Conservation (phyloP, 805 yeast genomes). For the Priceomyces haplophilus region DNA sequence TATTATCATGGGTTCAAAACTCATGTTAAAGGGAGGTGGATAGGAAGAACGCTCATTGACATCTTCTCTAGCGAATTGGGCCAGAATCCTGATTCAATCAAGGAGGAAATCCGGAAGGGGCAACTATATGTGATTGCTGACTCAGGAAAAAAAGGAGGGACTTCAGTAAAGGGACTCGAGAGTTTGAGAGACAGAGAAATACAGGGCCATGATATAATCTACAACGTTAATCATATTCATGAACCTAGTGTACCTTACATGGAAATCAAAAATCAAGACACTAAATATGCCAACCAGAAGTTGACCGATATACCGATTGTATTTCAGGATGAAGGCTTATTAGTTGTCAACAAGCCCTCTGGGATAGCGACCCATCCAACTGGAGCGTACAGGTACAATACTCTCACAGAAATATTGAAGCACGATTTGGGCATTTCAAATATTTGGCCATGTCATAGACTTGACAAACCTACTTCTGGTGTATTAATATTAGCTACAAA, state of each 20-base stretch:
- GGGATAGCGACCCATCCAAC: constrained; percentile 58
- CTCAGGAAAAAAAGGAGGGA: constrained; percentile 16
- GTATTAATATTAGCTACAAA: constrained; percentile 43
- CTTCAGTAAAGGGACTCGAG: constrained; percentile 20
- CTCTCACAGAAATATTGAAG: constrained; percentile 41
- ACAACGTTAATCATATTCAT: constrained; percentile 39
- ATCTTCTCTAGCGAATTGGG: constrained; percentile 35
- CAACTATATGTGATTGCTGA: constrained; percentile 24
- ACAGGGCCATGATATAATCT: constrained; percentile 26
- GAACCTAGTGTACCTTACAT: constrained; percentile 39
- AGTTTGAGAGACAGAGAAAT: constrained; percentile 11
- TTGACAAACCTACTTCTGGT: constrained; percentile 54
- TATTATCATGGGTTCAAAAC: constrained; percentile 31
- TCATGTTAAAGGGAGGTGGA: constrained; percentile 39
- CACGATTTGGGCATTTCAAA: constrained; percentile 21
- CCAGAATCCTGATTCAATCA: constrained; percentile 21
- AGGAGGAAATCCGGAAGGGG: constrained; percentile 22
- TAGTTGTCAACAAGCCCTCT: constrained; percentile 50
- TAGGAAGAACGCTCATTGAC: constrained; percentile 28
- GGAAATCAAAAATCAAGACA: neutral
- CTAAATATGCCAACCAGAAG: neutral
- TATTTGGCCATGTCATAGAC: constrained; percentile 47
- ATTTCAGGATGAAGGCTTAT: constrained; percentile 31
- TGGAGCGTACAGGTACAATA: constrained; percentile 41
- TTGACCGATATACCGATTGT: constrained; percentile 20